Conservation (phyloP, 1,284 basidiomycete genomes). For the Leccinum huronense region DNA sequence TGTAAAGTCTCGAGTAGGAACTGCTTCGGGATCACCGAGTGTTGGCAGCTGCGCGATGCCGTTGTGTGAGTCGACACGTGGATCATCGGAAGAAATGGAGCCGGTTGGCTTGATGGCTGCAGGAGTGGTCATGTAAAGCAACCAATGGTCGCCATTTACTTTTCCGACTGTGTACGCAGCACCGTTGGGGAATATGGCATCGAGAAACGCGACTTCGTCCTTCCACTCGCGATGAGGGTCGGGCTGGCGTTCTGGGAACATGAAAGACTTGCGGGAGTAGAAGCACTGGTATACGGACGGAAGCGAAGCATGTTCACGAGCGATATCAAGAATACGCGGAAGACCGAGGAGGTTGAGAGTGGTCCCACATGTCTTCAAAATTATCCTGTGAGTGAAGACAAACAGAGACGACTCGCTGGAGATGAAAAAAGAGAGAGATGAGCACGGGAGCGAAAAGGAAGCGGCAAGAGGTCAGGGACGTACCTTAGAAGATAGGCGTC, state of each 20-base stretch:
- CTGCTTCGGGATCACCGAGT: constrained; percentile 27
- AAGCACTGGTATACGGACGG: constrained; percentile 84
- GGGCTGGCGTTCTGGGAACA: constrained; percentile 96
- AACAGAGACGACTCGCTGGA: constrained; percentile 96
- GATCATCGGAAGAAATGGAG: constrained; percentile 23
- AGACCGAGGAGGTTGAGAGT: constrained; percentile 96
- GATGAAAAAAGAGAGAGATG: constrained; percentile 12
- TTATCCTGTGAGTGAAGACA: constrained; percentile 93
- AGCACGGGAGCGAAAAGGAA: constrained; percentile 8
- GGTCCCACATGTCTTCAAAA: constrained; percentile 99
- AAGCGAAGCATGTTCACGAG: constrained; percentile 74
- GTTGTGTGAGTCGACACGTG: constrained; percentile 16
- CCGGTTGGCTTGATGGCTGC: constrained; percentile 34
- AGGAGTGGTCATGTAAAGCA: constrained; percentile 87
- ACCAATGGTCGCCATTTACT: constrained; percentile 99
- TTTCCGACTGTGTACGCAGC: constrained; percentile 97
- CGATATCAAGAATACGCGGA: constrained; percentile 90
- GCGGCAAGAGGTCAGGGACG: constrained; percentile 28
- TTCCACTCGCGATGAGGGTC: constrained; percentile 97
- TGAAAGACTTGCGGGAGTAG: constrained; percentile 98
- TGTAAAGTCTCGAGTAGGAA: constrained; percentile 72
- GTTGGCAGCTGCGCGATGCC: constrained; percentile 8
- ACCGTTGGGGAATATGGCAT: constrained; percentile 84
- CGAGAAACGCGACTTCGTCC: constrained; percentile 89
- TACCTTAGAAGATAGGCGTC: constrained; percentile 97